These are phyloP conservation scores for Aspergillus wentii DNA, from an alignment of 495 filamentous ascomycete genomes.

Conservation along the genomic window DNA sequence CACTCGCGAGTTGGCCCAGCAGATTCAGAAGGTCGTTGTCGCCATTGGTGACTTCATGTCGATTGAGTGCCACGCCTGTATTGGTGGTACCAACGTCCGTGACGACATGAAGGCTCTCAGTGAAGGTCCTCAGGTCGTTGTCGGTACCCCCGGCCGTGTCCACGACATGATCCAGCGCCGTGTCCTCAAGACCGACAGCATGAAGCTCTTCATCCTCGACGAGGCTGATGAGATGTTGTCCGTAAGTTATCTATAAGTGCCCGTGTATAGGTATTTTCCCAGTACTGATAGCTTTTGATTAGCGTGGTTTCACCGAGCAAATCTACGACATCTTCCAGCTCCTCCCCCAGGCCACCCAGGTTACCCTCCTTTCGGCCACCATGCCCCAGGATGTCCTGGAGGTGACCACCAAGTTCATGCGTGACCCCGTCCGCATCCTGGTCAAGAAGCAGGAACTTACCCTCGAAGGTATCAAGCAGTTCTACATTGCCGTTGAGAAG, in stretches of 20 bases:
- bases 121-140: slow-evolving; percentile 93
- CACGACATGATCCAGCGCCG: slow-evolving; percentile 98
- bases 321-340: slow-evolving; percentile 99
- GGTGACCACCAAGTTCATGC: slow-evolving; percentile 99
- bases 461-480: slow-evolving; percentile 98
- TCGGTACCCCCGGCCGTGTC: slow-evolving; percentile 95
- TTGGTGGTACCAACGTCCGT: slow-evolving; percentile 95
- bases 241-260: no score
- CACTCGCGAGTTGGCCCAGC: slow-evolving; percentile 94
- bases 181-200: slow-evolving; percentile 85
- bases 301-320: slow-evolving; percentile 98
- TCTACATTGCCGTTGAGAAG: slow-evolving; percentile 99
- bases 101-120: slow-evolving; percentile 97
- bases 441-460: slow-evolving; percentile 99
- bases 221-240: slow-evolving; percentile 99
- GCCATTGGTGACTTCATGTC: slow-evolving; percentile 99
- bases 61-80: slow-evolving; percentile 98
- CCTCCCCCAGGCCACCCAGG: slow-evolving; percentile 94
- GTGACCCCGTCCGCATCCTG: slow-evolving; percentile 95
- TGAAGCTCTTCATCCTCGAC: slow-evolving; percentile 99
- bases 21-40: slow-evolving; percentile 98
- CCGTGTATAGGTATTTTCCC: no score
- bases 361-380: slow-evolving; percentile 93
- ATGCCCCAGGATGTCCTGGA: slow-evolving; percentile 98
- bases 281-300: slow-evolving; percentile 4